Percentiles rank a stretch among this genome's conserved stretches.
Conservation (phyloP, 2,329 filamentous ascomycete species). For the Sclerotinia glacialis region DNA sequence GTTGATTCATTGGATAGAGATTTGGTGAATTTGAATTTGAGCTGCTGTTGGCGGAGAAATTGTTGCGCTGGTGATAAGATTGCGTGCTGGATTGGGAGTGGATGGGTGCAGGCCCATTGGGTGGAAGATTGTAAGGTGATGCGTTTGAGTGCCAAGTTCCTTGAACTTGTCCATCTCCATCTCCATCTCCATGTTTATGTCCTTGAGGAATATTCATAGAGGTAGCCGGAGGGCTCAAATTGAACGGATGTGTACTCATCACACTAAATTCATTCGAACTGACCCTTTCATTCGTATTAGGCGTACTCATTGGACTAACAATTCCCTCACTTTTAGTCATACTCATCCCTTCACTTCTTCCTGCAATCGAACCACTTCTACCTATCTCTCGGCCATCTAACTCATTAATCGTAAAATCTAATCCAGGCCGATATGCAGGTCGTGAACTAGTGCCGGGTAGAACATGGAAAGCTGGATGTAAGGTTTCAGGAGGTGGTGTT, state of each 20-base stretch:
- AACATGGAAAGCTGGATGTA: conserved; percentile 13
- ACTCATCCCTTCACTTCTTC: not conserved
- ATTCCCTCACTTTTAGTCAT: not conserved
- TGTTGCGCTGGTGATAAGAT: not conserved
- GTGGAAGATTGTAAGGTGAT: not conserved
- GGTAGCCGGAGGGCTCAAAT: not conserved
- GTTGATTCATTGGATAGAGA: not conserved
- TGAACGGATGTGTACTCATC: not conserved
- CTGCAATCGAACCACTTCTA: not conserved
- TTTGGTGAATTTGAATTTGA: not conserved
- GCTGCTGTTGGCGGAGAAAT: not conserved
- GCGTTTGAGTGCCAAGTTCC: not conserved
- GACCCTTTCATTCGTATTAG: no score
- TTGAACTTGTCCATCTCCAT: not conserved
- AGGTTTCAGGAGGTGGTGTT: conserved; percentile 6
- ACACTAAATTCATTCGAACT: not conserved
- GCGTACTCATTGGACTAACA: conserved; percentile 7
- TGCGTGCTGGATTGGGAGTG: not conserved
- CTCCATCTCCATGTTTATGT: no score
- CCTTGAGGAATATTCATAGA: not conserved
- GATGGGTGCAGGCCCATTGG: not conserved
- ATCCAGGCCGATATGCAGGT: not conserved
- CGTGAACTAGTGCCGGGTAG: not conserved
- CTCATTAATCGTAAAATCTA: conserved; percentile 10
- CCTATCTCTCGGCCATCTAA: not conserved